Evolutionary conservation across 331 rosid genomes (phyloP).

Genomic region (Quercus tomentella): DNA sequence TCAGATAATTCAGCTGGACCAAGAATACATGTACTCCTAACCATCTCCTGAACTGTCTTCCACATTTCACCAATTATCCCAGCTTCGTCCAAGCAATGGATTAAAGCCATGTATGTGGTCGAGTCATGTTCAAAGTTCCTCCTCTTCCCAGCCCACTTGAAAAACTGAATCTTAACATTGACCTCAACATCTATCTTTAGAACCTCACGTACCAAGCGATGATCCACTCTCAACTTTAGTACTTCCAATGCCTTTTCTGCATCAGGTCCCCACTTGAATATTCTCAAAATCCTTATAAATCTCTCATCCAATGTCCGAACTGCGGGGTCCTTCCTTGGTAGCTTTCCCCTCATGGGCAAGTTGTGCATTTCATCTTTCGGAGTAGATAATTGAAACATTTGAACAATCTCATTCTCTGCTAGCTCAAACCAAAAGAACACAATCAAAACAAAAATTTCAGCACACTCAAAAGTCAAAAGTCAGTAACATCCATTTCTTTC

Average conservation of each 20-base stretch:
- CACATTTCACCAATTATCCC: constrained; percentile 67
- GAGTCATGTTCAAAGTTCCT: constrained; percentile 68
- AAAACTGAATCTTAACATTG: constrained; percentile 68
- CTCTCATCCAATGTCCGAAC: constrained; percentile 74
- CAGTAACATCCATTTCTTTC: not conserved
- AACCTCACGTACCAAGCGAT: constrained; percentile 73
- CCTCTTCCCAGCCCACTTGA: constrained; percentile 87
- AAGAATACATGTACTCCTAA: constrained; percentile 44
- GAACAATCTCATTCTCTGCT: constrained; percentile 76
- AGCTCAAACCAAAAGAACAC: constrained; percentile 30
- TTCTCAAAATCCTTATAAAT: constrained; percentile 78
- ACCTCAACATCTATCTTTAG: constrained; percentile 75
- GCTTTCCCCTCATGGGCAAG: constrained; percentile 27
- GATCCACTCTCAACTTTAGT: constrained; percentile 69
- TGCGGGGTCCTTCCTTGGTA: constrained; percentile 42
- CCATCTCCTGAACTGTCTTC: constrained; percentile 83
- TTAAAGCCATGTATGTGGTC: constrained; percentile 63
- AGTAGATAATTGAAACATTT: constrained; percentile 63
- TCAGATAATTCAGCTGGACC: constrained; percentile 64
- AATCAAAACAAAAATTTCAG: constrained; percentile 9
- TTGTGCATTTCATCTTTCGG: constrained; percentile 25
- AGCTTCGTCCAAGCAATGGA: constrained; percentile 68
- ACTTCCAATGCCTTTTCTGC: constrained; percentile 96
- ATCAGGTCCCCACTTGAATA: constrained; percentile 95
- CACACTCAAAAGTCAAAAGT: not conserved